Evolutionary conservation across 345 rosid genomes (phyloP), one percentile per base, ranked within the genome.

Genomic region (Nasturtium officinale): DNA sequence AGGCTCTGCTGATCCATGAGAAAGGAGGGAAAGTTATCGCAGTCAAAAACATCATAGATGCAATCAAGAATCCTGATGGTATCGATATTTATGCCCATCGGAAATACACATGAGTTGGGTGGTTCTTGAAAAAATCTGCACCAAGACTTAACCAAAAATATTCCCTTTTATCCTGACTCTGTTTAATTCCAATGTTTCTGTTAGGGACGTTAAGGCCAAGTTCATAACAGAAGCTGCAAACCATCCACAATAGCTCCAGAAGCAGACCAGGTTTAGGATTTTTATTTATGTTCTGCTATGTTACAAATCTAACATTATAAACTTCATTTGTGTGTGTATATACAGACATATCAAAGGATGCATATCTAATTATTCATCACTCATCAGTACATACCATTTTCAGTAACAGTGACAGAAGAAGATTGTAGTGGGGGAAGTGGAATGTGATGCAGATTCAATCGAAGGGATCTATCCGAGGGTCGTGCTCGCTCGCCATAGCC

Each of bases 401-500:
- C 33, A 75, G 70, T 53, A 69, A 76, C 59, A 53, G 40, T 33
- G 70, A 43, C 33, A 45, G 10, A 68, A 15, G 9, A 21, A 58
- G 43, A 10, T 38, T 6, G 43, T 25, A 17, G 40, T 37, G 38
- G 42, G 20, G 50, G 32, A 57, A 25, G 64, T 66, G 23, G 61
- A 67, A 17, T 1, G 17, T 12, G 43, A 35, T 58, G 72, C 20
- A 51, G 61, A 67, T 78, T 83, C 83, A 94, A 47, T 89, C 96
- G 16, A 94, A 94, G 9, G 97, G 98, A 73, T 94, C 97, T 3
- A 94, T 91, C 16, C 97, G 80, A 7, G 95, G 97, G 71, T 94
- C 97, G 1, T 94, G 98, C 69, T 94, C 97, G 33, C 98, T 94
- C 9, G 97, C 98, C 98, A 94, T 94, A 45, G 97, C 97, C 98